Percentiles rank a stretch among this genome's conserved stretches.
These are phyloP conservation scores for Fusarium dlaminii DNA, from an alignment of 2,329 filamentous ascomycete species.

Conservation along the genomic window DNA sequence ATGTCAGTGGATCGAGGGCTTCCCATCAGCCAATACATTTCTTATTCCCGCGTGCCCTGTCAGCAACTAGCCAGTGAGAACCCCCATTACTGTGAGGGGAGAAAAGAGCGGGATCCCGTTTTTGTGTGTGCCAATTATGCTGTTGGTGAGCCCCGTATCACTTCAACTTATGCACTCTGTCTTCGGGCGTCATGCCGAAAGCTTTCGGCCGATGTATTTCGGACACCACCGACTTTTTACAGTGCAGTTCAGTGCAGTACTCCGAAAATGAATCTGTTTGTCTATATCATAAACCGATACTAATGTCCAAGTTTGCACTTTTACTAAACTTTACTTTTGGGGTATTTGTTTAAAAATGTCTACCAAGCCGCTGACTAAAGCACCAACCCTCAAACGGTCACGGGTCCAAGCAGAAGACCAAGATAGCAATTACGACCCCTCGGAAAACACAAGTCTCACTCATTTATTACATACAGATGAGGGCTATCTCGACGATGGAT, in stretches of 20 bases:
- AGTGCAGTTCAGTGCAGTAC: neutral
- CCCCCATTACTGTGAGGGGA: neutral
- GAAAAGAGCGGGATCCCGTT: neutral
- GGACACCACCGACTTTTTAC: conserved; percentile 22
- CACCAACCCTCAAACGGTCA: neutral
- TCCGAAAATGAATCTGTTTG: neutral
- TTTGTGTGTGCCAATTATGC: neutral
- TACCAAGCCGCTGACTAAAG: neutral
- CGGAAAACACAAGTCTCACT: neutral
- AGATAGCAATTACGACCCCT: neutral
- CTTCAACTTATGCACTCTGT: neutral
- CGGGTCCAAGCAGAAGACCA: neutral
- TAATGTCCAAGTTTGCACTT: neutral
- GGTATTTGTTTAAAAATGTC: neutral
- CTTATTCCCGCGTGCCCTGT: neutral
- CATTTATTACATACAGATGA: neutral
- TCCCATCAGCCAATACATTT: neutral
- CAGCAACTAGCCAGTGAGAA: neutral
- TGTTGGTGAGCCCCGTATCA: neutral
- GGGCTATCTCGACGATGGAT: neutral
- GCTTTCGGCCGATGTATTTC: conserved; percentile 28
- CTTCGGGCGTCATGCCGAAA: conserved; percentile 7
- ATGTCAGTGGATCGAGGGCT: neutral
- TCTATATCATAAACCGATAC: neutral
- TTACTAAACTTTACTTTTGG: neutral